Evolutionary conservation across 164 flowering plant genomes (phyloP), one percentile per base, ranked within the genome.

Genomic region (Umbellularia californica): DNA sequence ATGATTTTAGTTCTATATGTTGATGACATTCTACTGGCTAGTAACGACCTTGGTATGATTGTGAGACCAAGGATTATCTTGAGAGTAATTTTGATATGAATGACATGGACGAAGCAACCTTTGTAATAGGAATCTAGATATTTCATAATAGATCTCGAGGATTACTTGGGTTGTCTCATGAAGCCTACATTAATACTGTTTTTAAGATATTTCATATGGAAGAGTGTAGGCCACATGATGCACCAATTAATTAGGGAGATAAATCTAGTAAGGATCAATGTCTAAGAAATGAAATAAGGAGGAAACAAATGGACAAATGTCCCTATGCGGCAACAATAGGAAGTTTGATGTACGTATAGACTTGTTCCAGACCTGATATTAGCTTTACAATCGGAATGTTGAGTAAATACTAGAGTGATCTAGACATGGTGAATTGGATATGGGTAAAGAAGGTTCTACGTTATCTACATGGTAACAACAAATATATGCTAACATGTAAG

Each of bases 291-390:
- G 60, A 52, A 17, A n/a, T 50, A n/a, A 13, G 20, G n/a, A 50
- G 63, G n/a, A 3, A 51, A 50, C 19, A 51, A 25, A 70, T 70
- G 30, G 11, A 70, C 3, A 52, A 52, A 17, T 50, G 23, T n/a
- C 72, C 60, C 17, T 70, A 70, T 51, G 33, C 64, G 11, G 50
- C 72, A 14, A 23, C 72, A 25, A 23, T 70, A 10, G 64, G 64
- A 50, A 70, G 72, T 52, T 25, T 70, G 10, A 51, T 50, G 72
- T 70, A 70, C 51, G 27, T 35, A 20, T 23, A 50, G 28, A 41
- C 25, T 7, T 50, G 64, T 23, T 52, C 64, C 0, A 50, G 41
- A 2, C 72, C 64, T 3, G 64, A 70, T 14, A 70, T 70, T 70
- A 22, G 50, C 20, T 70, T 23, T 24, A 6, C 3, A 14, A 22